phyloP scores from a whole-genome alignment of 129 eudicot species.

The Helianthus tuberosus region DNA sequence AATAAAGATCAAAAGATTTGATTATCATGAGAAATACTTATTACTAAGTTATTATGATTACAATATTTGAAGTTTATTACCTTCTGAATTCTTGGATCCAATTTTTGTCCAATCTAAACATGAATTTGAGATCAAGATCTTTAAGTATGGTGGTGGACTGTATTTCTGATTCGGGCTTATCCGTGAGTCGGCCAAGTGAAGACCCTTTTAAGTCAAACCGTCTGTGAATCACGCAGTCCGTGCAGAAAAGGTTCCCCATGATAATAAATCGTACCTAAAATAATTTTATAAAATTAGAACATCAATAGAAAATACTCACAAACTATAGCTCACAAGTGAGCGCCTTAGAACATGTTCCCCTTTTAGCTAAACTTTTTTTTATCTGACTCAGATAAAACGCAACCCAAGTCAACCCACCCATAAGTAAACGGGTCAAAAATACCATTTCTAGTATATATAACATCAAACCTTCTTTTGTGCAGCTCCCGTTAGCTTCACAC shows the following conservation, averaged over 20 bases:
- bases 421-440: background rate
- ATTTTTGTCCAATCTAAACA: constrained; percentile 74
- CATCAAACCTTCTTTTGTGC: constrained; percentile 79
- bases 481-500: constrained; percentile 86
- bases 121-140: constrained; percentile 92
- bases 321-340: background rate
- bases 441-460: background rate
- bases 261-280: constrained; percentile 88
- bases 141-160: constrained; percentile 89
- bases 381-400: background rate
- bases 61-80: constrained; percentile 26
- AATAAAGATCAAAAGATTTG: background rate
- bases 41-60: background rate
- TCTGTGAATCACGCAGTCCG: constrained; percentile 67
- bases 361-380: background rate
- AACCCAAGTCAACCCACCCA: background rate
- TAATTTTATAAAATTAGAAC: constrained; percentile 3
- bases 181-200: constrained; percentile 87
- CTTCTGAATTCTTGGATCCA: constrained; percentile 89
- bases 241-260: constrained; percentile 91
- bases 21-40: constrained; percentile 5
- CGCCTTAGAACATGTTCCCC: background rate
- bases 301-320: constrained; percentile 11
- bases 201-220: constrained; percentile 96
- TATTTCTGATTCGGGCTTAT: constrained; percentile 89